Base-by-base conservation (phyloP, 2,329 filamentous ascomycete species). In the Stylonectria norvegica region DNA sequence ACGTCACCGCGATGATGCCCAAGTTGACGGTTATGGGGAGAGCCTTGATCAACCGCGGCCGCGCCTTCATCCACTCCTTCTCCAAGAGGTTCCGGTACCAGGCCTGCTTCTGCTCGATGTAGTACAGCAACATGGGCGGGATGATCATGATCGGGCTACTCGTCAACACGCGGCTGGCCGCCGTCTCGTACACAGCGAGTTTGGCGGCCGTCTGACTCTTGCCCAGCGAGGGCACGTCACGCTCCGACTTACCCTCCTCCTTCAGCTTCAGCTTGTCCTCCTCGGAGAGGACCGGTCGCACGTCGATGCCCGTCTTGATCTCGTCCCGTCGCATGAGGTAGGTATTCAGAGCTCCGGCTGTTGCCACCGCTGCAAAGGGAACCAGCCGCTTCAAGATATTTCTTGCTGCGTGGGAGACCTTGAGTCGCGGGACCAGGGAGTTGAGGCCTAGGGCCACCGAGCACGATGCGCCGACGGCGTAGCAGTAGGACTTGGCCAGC, bases 241-340 rank as follows among this genome's bases (percentile, higher is more conserved):
- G 76, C 51, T 83, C 82, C 4, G 78, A 76, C 56, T 76, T 72
- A 59, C 87, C 67, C 73, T 80, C 71, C 6, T 61, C 65, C 33
- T 67, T 64, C 29, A 79, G 65, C 61, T 75, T 72, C 35, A 65
- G 67, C 66, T 83, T 86, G 60, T 89, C 83, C 12, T 74, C 75
- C 4, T 82, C 82, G 2, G 83, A 83, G 9, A 90, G 76, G 5
- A 89, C 83, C 2, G 90, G 89, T 65, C 85, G 96, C 25, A 98
- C 81, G 64, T 97, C 88, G 59, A 98, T 98, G 37, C 93, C 93
- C 46, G 79, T 80, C 58, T 86, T 79, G 56, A 98, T 97, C 70
- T 98, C 93, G 66, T 96, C 91, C 49, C 89, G 85, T 44, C 93
- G 88, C 93, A 98, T 98, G 40, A 98, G 78, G 68, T 96, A 94